A percentile compares a stretch with the other conserved stretches of the same genome.
Evolutionary conservation across 129 eudicot genomes (phyloP).

Genomic region (Flaveria sonorensis): DNA sequence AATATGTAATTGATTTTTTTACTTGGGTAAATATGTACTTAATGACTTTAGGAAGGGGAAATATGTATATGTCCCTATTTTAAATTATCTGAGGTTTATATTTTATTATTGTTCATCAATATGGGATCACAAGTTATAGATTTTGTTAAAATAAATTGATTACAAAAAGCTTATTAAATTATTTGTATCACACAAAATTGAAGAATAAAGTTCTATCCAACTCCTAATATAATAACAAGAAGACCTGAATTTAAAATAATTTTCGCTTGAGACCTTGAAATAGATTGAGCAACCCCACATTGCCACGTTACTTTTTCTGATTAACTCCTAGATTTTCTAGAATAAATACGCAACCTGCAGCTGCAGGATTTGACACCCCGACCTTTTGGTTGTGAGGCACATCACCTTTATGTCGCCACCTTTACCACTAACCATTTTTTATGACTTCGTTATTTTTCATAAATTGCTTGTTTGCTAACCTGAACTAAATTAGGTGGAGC

Average conservation of each 20-base stretch:
- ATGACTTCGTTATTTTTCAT: neutral
- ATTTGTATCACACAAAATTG: too few species aligned
- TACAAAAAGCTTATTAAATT: too few species aligned
- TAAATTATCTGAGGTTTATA: neutral
- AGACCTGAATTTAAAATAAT: neutral
- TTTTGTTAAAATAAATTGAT: too few species aligned
- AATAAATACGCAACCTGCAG: too few species aligned
- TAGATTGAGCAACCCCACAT: neutral
- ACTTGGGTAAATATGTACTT: too few species aligned
- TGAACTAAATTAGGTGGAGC: slow-evolving; percentile 72
- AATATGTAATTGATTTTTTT: too few species aligned
- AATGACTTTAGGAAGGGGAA: too few species aligned
- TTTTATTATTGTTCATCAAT: neutral
- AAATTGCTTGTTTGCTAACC: slow-evolving; percentile 8
- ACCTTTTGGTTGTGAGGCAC: too few species aligned
- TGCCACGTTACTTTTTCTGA: too few species aligned
- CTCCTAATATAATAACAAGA: neutral
- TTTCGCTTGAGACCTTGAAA: neutral
- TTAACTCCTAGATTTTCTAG: too few species aligned
- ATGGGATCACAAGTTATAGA: neutral
- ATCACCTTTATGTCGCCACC: neutral
- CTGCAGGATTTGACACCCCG: too few species aligned
- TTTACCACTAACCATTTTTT: slow-evolving; percentile 1
- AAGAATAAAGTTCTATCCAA: neutral
- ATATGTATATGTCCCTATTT: too few species aligned